Conservation (phyloP, 2,329 filamentous ascomycete genomes). For the Phymatotrichopsis omnivora region DNA sequence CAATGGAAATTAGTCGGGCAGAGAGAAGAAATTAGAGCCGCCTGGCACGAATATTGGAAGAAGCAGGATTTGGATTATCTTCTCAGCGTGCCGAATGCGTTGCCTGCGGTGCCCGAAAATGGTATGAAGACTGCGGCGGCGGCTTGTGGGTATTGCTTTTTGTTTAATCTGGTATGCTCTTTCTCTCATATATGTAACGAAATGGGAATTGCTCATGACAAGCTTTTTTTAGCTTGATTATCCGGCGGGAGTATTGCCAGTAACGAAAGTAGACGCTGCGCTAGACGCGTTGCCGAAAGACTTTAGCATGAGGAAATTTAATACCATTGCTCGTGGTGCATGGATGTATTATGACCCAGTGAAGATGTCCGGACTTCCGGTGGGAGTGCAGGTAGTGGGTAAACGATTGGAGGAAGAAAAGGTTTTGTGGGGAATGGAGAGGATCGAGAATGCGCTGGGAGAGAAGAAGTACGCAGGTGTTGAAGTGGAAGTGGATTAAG, state of each 20-base stretch:
- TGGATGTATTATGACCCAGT: constrained; percentile 76
- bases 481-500: constrained; percentile 11
- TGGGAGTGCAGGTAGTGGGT: constrained; percentile 75
- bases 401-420: constrained; percentile 77
- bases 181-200: no score
- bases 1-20: constrained; percentile 72
- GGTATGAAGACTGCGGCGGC: constrained; percentile 78
- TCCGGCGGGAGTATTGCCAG: constrained; percentile 67
- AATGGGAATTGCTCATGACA: no score
- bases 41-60: constrained; percentile 82
- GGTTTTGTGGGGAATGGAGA: constrained; percentile 69
- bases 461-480: not conserved
- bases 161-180: constrained; percentile 68
- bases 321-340: constrained; percentile 69
- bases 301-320: constrained; percentile 55
- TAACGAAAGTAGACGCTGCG: constrained; percentile 67
- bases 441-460: constrained; percentile 61
- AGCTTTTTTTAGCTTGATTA: constrained; percentile 84
- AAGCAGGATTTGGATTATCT: constrained; percentile 63
- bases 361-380: constrained; percentile 78
- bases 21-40: constrained; percentile 65
- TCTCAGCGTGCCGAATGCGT: constrained; percentile 77
- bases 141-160: constrained; percentile 84
- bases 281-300: constrained; percentile 54
- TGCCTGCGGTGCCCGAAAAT: constrained; percentile 74